Evolutionary conservation across 169 alveolate species (phyloP), one percentile per base, ranked within the genome.

Genomic region (Babesia gibsoni): DNA sequence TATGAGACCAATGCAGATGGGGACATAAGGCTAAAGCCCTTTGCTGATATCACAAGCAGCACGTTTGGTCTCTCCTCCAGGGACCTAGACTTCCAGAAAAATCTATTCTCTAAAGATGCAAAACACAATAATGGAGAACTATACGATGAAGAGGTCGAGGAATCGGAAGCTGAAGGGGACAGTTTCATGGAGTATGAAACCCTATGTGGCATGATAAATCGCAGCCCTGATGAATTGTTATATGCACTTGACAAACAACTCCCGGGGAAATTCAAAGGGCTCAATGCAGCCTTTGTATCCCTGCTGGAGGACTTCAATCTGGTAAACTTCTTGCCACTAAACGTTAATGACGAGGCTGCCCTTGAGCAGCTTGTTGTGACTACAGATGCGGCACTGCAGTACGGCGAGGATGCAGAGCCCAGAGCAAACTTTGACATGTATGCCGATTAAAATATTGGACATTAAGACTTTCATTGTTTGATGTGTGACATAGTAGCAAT

Each of bases 331-430:
- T 37, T 84, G 12, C 91, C 93, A 8, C 83, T 88, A 52, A 88
- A 88, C 64, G 75, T 83, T 16, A 84, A 88, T 52, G 91, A 84
- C 49, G 91, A 83, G 67, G 91, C 66, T 10, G 75, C 86, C 41
- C 83, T 88, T 5, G 90, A 88, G 68, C 84, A 75, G 73, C 49
- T 88, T 41, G 72, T 88, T 14, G 82, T 81, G 33, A 67, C 89
- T 6, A 88, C 89, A 14, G 93, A 88, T 29, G 66, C 73, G 61
- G 83, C 88, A 16, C 56, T 84, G 50, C 93, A 88, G 46, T 88
- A 74, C 52, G 93, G 93, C 7, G 93, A 88, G 57, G 93, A 88
- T 57, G 89, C 89, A 25, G 93, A 88, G 45, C 91, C 89, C 29
- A 58, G 82, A 41, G 84, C 87, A 56, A 88, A 83, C 65, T 88